These are phyloP conservation scores for Breynia disticha DNA, from an alignment of 441 rosid genomes.

Conservation along the genomic window DNA sequence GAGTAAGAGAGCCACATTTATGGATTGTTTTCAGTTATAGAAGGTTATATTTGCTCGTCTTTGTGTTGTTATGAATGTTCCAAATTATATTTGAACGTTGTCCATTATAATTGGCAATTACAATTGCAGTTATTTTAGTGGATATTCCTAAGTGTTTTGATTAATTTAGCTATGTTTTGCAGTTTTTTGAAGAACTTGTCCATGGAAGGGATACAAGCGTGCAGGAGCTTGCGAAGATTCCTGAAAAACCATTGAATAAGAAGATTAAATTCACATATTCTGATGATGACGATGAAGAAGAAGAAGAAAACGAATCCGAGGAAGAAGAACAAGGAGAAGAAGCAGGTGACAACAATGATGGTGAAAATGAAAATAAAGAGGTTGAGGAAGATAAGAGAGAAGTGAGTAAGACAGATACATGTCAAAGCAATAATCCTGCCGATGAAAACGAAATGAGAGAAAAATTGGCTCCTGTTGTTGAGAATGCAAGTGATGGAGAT, in stretches of 20 bases:
- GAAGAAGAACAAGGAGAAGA: slow-evolving; percentile 16
- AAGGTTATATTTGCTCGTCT: too few relatives aligned
- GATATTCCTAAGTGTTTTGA: neutral
- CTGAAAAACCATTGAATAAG: slow-evolving; percentile 50
- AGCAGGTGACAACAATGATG: slow-evolving; percentile 8
- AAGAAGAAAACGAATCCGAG: slow-evolving; percentile 14
- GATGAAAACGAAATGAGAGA: slow-evolving; percentile 23
- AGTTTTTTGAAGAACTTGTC: slow-evolving; percentile 82
- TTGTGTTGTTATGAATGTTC: too few relatives aligned
- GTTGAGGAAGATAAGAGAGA: slow-evolving; percentile 20
- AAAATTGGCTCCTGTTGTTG: slow-evolving; percentile 20
- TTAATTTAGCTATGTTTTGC: slow-evolving; percentile 5
- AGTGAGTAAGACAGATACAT: slow-evolving; percentile 23
- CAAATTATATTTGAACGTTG: too few relatives aligned
- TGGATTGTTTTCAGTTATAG: too few relatives aligned
- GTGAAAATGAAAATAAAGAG: slow-evolving; percentile 22
- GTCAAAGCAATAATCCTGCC: slow-evolving; percentile 17
- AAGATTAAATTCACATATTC: slow-evolving; percentile 70
- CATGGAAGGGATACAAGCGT: slow-evolving; percentile 33
- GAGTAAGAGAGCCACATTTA: too few relatives aligned
- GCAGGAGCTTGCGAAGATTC: slow-evolving; percentile 22
- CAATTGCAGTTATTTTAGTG: too few relatives aligned
- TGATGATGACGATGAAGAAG: slow-evolving; percentile 40
- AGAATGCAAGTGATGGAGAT: slow-evolving; percentile 17
- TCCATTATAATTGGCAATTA: too few relatives aligned